A percentile compares a stretch with the other conserved stretches of the same genome.
phyloP scores from a whole-genome alignment of 495 filamentous ascomycete species.

The Lasiosphaeriaceae sp. region DNA sequence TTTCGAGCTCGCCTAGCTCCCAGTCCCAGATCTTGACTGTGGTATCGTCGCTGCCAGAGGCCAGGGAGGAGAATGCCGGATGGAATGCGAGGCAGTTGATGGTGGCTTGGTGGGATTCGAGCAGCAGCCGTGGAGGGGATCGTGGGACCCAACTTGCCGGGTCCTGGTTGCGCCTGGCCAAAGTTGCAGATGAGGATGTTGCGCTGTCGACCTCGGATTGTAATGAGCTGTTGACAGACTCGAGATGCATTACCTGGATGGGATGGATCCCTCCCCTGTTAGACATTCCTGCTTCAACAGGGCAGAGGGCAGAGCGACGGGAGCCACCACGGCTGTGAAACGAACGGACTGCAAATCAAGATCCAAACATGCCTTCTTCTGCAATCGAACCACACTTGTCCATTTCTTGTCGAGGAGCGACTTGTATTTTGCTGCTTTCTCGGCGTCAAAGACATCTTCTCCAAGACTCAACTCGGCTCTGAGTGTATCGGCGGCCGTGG shows the following conservation, averaged over 20 bases:
- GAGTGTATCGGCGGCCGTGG: slow-evolving; percentile 62
- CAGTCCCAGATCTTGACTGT: slow-evolving; percentile 98
- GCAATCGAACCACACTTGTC: slow-evolving; percentile 85
- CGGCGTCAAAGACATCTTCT: slow-evolving; percentile 66
- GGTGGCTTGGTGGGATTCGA: slow-evolving; percentile 77
- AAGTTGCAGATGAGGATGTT: no score
- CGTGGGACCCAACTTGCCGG: slow-evolving; percentile 83
- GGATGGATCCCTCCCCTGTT: no score
- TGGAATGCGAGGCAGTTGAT: slow-evolving; percentile 93
- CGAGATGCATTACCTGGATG: no score
- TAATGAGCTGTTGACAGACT: no score
- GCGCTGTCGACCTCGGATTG: slow-evolving; percentile 76
- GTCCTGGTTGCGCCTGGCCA: no score
- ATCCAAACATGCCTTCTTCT: no score
- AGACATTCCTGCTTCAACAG: no score
- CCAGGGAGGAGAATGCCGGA: slow-evolving; percentile 85
- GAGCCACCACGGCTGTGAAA: slow-evolving; percentile 1
- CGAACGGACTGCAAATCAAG: no score
- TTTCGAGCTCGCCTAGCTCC: slow-evolving; percentile 89
- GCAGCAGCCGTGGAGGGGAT: slow-evolving; percentile 71
- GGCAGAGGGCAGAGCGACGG: no score
- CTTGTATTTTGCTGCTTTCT: slow-evolving; percentile 82
- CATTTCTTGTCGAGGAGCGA: slow-evolving; percentile 91
- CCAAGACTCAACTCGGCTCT: slow-evolving; percentile 61
- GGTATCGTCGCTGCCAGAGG: slow-evolving; percentile 84